A percentile compares a stretch with the other conserved stretches of the same genome.
These are phyloP conservation scores for Capillidium rhysosporum DNA, from an alignment of 371 early-diverging fungal species.

Conservation along the genomic window DNA sequence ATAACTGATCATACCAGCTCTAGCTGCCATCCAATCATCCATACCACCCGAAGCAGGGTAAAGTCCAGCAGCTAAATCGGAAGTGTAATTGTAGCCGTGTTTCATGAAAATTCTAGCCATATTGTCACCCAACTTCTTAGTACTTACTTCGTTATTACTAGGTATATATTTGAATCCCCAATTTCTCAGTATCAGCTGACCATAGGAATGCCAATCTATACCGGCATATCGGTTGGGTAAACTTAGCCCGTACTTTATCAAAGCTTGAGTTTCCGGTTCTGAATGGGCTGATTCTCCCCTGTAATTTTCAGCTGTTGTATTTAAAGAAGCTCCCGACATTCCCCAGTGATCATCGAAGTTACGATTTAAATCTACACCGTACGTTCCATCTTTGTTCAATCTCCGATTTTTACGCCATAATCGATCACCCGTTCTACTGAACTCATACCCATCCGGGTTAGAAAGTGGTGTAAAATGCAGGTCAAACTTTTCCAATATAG, in stretches of 20 bases:
- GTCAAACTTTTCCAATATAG: slow-evolving; percentile 17
- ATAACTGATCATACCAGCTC: background rate
- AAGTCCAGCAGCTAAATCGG: background rate
- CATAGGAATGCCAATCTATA: slow-evolving; percentile 32
- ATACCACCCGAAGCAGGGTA: background rate
- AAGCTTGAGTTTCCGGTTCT: slow-evolving; percentile 28
- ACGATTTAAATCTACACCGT: slow-evolving; percentile 21
- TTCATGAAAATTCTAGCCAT: background rate
- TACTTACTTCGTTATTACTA: background rate
- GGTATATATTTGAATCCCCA: background rate
- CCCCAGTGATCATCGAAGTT: slow-evolving; percentile 34
- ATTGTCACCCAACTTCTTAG: background rate
- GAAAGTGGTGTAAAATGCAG: slow-evolving; percentile 27
- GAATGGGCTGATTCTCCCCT: slow-evolving; percentile 24
- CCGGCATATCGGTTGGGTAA: slow-evolving; percentile 24
- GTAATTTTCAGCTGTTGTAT: slow-evolving; percentile 27
- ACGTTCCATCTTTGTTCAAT: slow-evolving; percentile 10
- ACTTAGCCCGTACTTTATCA: slow-evolving; percentile 18
- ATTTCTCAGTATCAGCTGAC: background rate
- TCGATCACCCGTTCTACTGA: slow-evolving; percentile 20
- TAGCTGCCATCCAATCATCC: background rate
- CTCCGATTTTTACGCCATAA: slow-evolving; percentile 39
- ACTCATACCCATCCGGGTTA: slow-evolving; percentile 38
- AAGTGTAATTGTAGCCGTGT: background rate
- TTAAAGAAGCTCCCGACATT: slow-evolving; percentile 20